These are phyloP conservation scores for Phaeosphaeriaceae sp. DNA, from an alignment of 2,329 filamentous ascomycete species.

Conservation along the genomic window DNA sequence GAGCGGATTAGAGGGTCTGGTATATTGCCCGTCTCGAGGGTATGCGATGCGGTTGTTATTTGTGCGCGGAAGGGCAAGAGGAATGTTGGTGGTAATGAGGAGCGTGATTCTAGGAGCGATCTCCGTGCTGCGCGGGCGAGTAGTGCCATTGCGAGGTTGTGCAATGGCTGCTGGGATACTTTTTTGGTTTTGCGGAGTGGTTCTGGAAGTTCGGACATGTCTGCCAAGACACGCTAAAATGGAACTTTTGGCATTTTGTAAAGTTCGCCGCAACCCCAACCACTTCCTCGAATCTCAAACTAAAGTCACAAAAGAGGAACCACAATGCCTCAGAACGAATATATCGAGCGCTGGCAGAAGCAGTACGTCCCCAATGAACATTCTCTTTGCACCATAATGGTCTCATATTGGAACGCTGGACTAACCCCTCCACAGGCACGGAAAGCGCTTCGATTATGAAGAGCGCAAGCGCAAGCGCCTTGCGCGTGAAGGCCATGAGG, in stretches of 20 bases:
- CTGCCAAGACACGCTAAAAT: constrained; percentile 24
- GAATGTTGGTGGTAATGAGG: constrained; percentile 58
- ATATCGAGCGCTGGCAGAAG: constrained; percentile 76
- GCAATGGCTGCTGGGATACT: constrained; percentile 20
- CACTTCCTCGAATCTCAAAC: constrained; percentile 12
- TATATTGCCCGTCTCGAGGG: constrained; percentile 45
- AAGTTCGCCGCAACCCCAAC: constrained; percentile 20
- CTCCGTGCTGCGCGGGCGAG: constrained; percentile 64
- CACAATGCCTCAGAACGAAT: constrained; percentile 79
- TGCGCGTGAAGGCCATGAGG: constrained; percentile 88
- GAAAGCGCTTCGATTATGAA: constrained; percentile 74
- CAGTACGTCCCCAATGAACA: constrained; percentile 48
- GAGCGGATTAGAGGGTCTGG: constrained; percentile 56
- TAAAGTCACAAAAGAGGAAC: constrained; percentile 9
- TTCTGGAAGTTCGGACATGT: constrained; percentile 15
- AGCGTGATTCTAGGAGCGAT: constrained; percentile 67
- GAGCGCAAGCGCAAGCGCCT: constrained; percentile 86
- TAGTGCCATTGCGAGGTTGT: constrained; percentile 42
- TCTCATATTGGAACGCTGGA: too few species aligned
- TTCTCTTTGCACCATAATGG: not conserved
- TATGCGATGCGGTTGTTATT: constrained; percentile 52
- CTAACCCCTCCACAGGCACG: constrained; percentile 34
- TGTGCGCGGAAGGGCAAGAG: constrained; percentile 59
- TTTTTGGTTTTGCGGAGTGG: constrained; percentile 23
- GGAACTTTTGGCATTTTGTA: constrained; percentile 31